Percentiles rank a stretch among this genome's conserved stretches.
phyloP scores from a whole-genome alignment of 306 rosid genomes.

The Lotus japonicus region DNA sequence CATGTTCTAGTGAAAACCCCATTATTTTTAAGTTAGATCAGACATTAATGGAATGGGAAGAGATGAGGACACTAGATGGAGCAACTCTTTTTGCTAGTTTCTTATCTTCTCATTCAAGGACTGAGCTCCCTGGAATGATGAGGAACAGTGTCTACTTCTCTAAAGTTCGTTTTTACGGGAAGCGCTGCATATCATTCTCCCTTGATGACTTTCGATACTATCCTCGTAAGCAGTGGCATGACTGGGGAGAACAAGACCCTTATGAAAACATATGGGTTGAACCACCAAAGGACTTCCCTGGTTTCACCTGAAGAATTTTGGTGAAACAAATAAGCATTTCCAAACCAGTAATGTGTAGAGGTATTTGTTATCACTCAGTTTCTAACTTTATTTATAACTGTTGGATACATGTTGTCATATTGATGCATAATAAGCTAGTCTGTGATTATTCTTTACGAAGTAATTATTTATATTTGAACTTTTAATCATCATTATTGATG shows the following conservation, averaged over 20 bases:
- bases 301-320: slow-evolving; percentile 42
- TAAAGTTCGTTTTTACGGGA: slow-evolving; percentile 78
- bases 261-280: slow-evolving; percentile 80
- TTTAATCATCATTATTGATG: not conserved
- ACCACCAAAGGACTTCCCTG: slow-evolving; percentile 57
- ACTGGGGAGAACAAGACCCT: slow-evolving; percentile 88
- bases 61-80: slow-evolving; percentile 61
- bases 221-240: slow-evolving; percentile 82
- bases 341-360: slow-evolving; percentile 8
- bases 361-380: slow-evolving; percentile 15
- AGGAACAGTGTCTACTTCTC: slow-evolving; percentile 74
- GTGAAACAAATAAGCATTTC: slow-evolving; percentile 26
- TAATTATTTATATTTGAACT: slow-evolving; percentile 2
- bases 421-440: slow-evolving; percentile 10
- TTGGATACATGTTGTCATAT: slow-evolving; percentile 12
- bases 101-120: slow-evolving; percentile 67
- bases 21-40: slow-evolving; percentile 64
- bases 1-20: slow-evolving; percentile 78
- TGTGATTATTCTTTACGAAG: not conserved
- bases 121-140: slow-evolving; percentile 59
- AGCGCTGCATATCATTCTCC: slow-evolving; percentile 73
- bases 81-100: slow-evolving; percentile 67
- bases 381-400: not conserved
- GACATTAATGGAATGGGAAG: slow-evolving; percentile 64
- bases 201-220: slow-evolving; percentile 57